Evolutionary conservation across 345 rosid species (phyloP).

Genomic region (Pelargonium nanum): DNA sequence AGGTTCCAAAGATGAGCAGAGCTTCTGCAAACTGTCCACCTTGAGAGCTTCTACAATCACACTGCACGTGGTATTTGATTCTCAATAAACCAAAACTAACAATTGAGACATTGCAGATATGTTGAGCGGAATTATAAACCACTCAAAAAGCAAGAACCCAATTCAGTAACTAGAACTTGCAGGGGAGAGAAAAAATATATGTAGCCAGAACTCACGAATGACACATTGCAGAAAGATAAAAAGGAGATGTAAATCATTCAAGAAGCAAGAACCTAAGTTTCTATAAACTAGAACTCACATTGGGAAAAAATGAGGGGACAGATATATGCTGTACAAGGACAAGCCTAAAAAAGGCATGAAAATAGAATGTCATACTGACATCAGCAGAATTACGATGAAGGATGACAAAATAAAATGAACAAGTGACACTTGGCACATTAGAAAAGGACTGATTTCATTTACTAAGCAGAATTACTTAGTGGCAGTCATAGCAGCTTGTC

Average conservation of each 20-base stretch:
- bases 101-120: neutral
- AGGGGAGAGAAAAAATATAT: neutral
- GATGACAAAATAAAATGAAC: neutral
- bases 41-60: slow-evolving; percentile 96
- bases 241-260: neutral
- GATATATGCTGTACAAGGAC: neutral
- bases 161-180: too few species aligned
- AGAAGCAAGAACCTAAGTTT: neutral
- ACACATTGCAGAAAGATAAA: too few species aligned
- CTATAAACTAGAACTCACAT: neutral
- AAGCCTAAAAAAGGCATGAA: neutral
- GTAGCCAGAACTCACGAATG: neutral
- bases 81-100: neutral
- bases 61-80: slow-evolving; percentile 26
- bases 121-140: neutral
- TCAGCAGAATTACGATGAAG: neutral
- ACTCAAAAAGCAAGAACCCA: neutral
- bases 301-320: neutral
- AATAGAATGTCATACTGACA: neutral
- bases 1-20: slow-evolving; percentile 95
- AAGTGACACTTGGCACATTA: neutral
- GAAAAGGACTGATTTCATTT: too few species aligned
- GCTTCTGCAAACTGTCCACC: slow-evolving; percentile 91
- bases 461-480: neutral
- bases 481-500: neutral